Evolutionary conservation across 148 eudicot species (phyloP), one percentile per base, ranked within the genome.

Genomic region (Suaeda aralocaspica): DNA sequence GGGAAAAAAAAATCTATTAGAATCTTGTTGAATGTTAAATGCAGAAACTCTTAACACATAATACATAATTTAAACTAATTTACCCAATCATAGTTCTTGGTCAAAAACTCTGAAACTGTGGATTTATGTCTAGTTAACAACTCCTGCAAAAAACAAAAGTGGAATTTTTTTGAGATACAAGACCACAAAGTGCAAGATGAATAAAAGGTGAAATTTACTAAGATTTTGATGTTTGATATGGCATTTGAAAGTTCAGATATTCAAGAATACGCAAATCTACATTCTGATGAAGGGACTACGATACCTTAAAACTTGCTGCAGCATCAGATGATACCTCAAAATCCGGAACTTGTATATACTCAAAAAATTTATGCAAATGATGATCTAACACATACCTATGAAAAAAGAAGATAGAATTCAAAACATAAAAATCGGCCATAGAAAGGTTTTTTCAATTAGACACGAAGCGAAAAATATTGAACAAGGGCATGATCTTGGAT

Each of bases 271-370:
- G 18, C 22, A 49, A 12, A 49, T 16, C 16, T 28, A 65, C 11
- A 65, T 9, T 26, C 11, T 70, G 44, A 53, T 6, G 34, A 45
- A 36, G 24, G 10, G 62, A 45, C 42, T 22, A 58, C n/a, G 16
- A 18, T 68, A 90, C 96, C 88, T 84, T 88, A 70, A 90, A 88
- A 67, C 90, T 90, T 9, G 84, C 77, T 25, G 81, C 82, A 33
- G 90, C 96, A 83, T 88, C 92, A 30, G 96, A 82, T 62, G 96
- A 82, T 71, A 90, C 72, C 52, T 86, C 91, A 79, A 90, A 90
- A 69, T 84, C 83, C 52, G 92, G 87, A 74, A 77, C 74, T 52
- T 84, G 87, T 64, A 88, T 84, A 71, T 83, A 88, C 64, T 81
- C 82, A 59, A 88, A 90, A 55, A 90, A 88, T 76, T 82, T 83